Percentiles rank a stretch among this genome's conserved stretches.
Evolutionary conservation across 352 stramenopile species (phyloP).

Genomic region (Globisporangium iwayamae): DNA sequence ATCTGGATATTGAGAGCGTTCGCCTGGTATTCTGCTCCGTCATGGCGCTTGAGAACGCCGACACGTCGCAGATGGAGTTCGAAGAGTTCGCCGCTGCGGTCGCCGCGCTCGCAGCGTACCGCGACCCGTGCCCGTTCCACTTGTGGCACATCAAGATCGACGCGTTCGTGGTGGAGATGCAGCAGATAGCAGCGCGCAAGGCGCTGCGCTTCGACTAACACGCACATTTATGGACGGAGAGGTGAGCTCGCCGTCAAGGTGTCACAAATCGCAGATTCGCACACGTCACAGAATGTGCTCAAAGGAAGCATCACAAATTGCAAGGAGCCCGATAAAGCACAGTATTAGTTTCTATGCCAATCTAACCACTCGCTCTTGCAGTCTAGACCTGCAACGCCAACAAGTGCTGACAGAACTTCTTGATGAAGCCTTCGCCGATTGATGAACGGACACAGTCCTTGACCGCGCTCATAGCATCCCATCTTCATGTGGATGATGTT

Average conservation of each 20-base stretch:
- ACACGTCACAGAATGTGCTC: background rate
- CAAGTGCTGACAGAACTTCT: no score
- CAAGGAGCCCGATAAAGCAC: no score
- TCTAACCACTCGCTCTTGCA: no score
- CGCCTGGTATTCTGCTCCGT: conserved; percentile 39
- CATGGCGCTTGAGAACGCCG: conserved; percentile 52
- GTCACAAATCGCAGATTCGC: background rate
- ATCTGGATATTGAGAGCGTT: background rate
- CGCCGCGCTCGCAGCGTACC: conserved; percentile 39
- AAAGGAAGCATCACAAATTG: no score
- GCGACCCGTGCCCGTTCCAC: conserved; percentile 45
- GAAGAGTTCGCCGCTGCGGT: conserved; percentile 53
- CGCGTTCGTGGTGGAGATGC: conserved; percentile 30
- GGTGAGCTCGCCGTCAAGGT: background rate
- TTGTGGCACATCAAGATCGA: conserved; percentile 57
- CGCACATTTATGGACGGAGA: no score
- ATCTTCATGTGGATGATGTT: no score
- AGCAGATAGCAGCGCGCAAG: conserved; percentile 1
- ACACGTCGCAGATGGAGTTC: conserved; percentile 52
- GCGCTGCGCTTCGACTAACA: conserved; percentile 15
- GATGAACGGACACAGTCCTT: no score
- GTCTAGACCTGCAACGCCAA: no score
- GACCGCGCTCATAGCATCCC: no score
- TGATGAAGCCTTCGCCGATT: no score
- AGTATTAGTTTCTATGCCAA: no score